These are phyloP conservation scores for Zopfia rhizophila DNA, from an alignment of 2,329 filamentous ascomycete genomes.

Conservation along the genomic window DNA sequence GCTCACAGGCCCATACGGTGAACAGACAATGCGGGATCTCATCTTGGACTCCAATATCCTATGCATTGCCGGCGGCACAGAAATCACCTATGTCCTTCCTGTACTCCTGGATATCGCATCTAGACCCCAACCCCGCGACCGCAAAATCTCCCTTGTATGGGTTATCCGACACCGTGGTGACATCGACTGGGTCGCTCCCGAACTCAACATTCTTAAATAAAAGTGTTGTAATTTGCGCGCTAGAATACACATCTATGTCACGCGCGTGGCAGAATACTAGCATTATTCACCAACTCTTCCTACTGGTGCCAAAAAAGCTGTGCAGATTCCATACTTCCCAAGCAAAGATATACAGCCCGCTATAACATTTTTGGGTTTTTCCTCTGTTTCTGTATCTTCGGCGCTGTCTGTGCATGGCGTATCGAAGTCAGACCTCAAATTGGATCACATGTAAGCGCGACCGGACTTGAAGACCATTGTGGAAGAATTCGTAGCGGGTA, in stretches of 20 bases:
- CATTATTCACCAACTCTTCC: too few species aligned
- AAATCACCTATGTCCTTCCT: constrained; percentile 51
- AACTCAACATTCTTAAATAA: constrained; percentile 43
- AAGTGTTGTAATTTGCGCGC: constrained; percentile 37
- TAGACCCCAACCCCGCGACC: constrained; percentile 33
- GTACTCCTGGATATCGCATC: constrained; percentile 43
- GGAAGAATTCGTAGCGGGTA: constrained; percentile 34
- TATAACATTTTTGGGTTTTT: too few species aligned
- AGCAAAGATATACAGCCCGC: too few species aligned
- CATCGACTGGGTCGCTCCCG: constrained; percentile 48
- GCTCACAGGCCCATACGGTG: constrained; percentile 48
- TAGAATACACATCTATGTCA: constrained; percentile 46
- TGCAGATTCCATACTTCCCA: not conserved
- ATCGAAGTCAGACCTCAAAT: constrained; percentile 36
- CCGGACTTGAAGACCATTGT: constrained; percentile 34
- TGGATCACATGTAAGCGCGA: constrained; percentile 38
- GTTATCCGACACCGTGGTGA: constrained; percentile 44
- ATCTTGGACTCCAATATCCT: constrained; percentile 41
- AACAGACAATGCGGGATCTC: constrained; percentile 36
- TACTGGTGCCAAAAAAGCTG: too few species aligned
- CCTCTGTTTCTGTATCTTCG: constrained; percentile 33
- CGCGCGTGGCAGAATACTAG: constrained; percentile 38
- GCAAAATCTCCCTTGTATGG: constrained; percentile 48
- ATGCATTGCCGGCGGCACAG: constrained; percentile 50
- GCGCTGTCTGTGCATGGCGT: constrained; percentile 41